These are phyloP conservation scores for Mycocentrospora acerina DNA, from an alignment of 2,329 filamentous ascomycete genomes.

Conservation along the genomic window DNA sequence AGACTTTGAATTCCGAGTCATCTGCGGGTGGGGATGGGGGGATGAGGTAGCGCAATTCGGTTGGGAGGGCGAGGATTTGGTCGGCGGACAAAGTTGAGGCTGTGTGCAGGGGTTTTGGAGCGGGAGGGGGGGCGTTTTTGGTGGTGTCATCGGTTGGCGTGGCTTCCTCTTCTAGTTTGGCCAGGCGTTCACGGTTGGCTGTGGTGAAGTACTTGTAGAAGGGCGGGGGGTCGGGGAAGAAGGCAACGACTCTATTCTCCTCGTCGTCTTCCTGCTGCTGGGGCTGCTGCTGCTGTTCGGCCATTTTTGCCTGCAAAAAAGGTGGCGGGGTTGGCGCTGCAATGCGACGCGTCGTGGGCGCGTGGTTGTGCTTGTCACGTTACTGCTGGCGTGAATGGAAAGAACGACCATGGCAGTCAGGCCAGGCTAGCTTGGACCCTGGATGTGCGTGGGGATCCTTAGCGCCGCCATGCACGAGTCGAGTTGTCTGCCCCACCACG, in stretches of 20 bases:
- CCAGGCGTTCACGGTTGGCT: conserved; percentile 66
- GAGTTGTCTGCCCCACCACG: too few relatives aligned
- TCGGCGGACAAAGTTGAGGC: conserved; percentile 20
- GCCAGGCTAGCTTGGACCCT: conserved; percentile 8
- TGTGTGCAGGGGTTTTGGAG: not conserved
- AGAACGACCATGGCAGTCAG: too few relatives aligned
- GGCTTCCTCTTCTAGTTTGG: conserved; percentile 49
- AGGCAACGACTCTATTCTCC: conserved; percentile 21
- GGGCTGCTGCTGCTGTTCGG: conserved; percentile 5
- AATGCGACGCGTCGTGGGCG: not conserved
- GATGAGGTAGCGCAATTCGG: conserved; percentile 74
- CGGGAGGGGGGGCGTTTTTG: too few relatives aligned
- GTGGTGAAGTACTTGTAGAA: conserved; percentile 89
- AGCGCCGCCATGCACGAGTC: too few relatives aligned
- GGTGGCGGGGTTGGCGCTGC: too few relatives aligned
- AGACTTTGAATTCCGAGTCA: conserved; percentile 69
- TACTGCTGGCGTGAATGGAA: not conserved
- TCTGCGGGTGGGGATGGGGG: conserved; percentile 74
- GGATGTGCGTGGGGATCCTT: not conserved
- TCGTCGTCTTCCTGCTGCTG: conserved; percentile 20
- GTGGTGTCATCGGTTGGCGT: conserved; percentile 16
- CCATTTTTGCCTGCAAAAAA: conserved; percentile 13
- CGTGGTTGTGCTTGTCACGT: conserved; percentile 1
- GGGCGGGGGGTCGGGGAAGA: conserved; percentile 82
- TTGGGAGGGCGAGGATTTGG: conserved; percentile 57